Evolutionary conservation across 345 rosid genomes (phyloP).

Genomic region (Cardamine chenopodiifolia): DNA sequence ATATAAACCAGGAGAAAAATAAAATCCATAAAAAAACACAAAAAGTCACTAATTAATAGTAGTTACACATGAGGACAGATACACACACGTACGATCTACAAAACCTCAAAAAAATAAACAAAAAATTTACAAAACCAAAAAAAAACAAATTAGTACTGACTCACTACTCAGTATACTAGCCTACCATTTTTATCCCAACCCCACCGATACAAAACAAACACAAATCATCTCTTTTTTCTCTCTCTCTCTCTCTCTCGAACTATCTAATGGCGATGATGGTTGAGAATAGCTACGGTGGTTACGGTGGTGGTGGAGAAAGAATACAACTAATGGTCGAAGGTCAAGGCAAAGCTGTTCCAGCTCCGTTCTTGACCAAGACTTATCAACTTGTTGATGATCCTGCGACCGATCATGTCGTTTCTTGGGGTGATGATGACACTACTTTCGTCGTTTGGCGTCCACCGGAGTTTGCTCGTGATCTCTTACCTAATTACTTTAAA

Average conservation of each 20-base stretch:
- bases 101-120: constrained; percentile 12
- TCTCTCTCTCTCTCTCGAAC: constrained; percentile 11
- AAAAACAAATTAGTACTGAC: constrained; percentile 32
- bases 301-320: constrained; percentile 54
- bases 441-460: constrained; percentile 95
- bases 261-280: constrained; percentile 30
- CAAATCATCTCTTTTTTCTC: constrained; percentile 16
- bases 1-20: constrained; percentile 27
- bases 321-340: constrained; percentile 80
- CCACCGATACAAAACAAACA: constrained; percentile 35
- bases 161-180: constrained; percentile 37
- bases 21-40: not conserved
- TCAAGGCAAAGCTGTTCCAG: constrained; percentile 82
- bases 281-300: constrained; percentile 38
- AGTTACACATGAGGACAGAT: constrained; percentile 41
- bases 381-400: constrained; percentile 96
- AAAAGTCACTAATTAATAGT: constrained; percentile 28
- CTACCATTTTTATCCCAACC: constrained; percentile 51
- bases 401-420: constrained; percentile 76
- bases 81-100: constrained; percentile 41
- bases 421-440: constrained; percentile 91
- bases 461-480: constrained; percentile 93
- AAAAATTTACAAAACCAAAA: not conserved
- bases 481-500: constrained; percentile 94
- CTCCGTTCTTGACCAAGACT: constrained; percentile 94